These are phyloP conservation scores for Pseudocercospora macadamiae DNA, from an alignment of 2,329 filamentous ascomycete genomes.

Conservation along the genomic window DNA sequence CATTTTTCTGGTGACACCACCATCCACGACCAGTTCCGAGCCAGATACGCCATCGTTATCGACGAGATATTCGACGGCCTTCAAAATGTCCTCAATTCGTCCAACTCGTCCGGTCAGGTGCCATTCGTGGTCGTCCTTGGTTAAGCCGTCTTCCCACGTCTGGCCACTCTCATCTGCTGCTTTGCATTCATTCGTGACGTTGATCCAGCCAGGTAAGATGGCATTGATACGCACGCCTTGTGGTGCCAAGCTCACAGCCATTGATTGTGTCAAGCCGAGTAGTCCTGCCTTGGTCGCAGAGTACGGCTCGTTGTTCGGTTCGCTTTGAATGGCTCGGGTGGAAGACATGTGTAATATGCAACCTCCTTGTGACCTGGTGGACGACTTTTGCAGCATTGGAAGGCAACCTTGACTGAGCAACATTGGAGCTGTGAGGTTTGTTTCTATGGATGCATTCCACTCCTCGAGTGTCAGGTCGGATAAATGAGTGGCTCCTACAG, in stretches of 20 bases:
- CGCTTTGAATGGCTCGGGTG: constrained; percentile 54
- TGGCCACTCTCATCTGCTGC: constrained; percentile 45
- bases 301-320: constrained; percentile 55
- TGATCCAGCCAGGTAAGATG: constrained; percentile 57
- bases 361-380: constrained; percentile 24
- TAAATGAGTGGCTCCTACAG: constrained; percentile 38
- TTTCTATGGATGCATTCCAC: constrained; percentile 43
- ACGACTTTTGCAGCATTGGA: constrained; percentile 30
- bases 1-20: constrained; percentile 41
- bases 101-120: constrained; percentile 56
- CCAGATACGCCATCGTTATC: constrained; percentile 47
- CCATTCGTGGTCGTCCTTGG: constrained; percentile 51
- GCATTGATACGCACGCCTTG: constrained; percentile 52
- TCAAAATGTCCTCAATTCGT: constrained; percentile 51
- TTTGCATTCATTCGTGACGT: constrained; percentile 50
- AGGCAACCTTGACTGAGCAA: constrained; percentile 35
- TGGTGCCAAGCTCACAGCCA: constrained; percentile 51
- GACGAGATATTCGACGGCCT: constrained; percentile 46
- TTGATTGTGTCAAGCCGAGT: constrained; percentile 53
- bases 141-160: constrained; percentile 53
- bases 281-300: constrained; percentile 56
- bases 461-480: constrained; percentile 41
- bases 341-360: constrained; percentile 54
- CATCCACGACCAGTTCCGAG: constrained; percentile 52
- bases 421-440: constrained; percentile 45